Conservation (phyloP, 805 yeast species). For the Tetrapisispora taiwanensis region DNA sequence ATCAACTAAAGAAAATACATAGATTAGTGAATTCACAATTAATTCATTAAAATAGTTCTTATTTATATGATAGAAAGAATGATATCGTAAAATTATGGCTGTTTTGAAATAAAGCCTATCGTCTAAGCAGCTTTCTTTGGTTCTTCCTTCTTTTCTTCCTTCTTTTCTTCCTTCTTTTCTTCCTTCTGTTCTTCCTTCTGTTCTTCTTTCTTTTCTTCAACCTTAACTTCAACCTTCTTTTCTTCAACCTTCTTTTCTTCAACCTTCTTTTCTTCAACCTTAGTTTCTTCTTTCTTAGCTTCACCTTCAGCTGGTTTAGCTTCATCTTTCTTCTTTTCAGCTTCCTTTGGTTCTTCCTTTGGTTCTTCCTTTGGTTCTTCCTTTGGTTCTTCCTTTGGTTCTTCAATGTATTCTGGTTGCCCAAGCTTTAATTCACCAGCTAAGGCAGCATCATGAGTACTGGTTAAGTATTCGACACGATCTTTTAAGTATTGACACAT, state of each 20-base stretch:
- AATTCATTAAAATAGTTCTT: no score
- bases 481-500: conserved; percentile 17
- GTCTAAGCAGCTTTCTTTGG: background rate
- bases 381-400: conserved; percentile 2
- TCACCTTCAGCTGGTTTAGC: conserved; percentile 1
- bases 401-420: conserved; percentile 1
- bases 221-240: background rate
- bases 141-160: background rate
- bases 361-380: background rate
- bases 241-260: conserved; percentile 1
- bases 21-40: no score
- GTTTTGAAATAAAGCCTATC: no score
- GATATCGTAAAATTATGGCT: no score
- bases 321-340: conserved; percentile 1
- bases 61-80: no score
- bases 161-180: background rate
- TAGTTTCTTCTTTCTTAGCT: background rate
- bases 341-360: background rate
- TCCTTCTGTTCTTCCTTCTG: background rate
- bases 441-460: conserved; percentile 3
- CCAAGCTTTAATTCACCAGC: background rate
- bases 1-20: no score
- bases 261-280: conserved; percentile 2
- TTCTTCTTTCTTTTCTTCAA: background rate
- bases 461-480: conserved; percentile 10